A percentile compares a stretch with the other conserved stretches of the same genome.
Conservation (phyloP, 2,329 filamentous ascomycete genomes). For the Trichoderma koningii region DNA sequence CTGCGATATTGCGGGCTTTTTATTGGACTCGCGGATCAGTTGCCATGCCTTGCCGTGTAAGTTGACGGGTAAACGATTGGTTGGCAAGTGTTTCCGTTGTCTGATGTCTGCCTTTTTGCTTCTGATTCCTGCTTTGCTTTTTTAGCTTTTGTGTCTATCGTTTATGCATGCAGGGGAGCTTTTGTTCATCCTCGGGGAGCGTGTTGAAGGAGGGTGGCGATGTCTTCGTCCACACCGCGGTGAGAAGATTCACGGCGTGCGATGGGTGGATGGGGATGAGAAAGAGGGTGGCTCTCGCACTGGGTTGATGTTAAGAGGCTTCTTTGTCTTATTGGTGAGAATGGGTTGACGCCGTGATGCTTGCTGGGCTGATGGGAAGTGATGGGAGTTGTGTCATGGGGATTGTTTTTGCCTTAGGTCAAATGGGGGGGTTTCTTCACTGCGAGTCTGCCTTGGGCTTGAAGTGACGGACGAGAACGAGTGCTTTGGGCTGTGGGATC, state of each 20-base stretch:
- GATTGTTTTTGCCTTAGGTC: slow-evolving; percentile 2
- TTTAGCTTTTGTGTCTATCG: no score
- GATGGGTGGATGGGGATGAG: not conserved
- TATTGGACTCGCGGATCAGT: no score
- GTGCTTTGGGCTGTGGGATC: not conserved
- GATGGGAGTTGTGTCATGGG: not conserved
- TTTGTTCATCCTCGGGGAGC: not conserved
- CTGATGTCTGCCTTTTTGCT: no score
- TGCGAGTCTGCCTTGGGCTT: slow-evolving; percentile 20
- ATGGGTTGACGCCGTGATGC: not conserved
- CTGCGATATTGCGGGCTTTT: not conserved
- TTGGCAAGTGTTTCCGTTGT: no score
- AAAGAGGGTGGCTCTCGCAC: not conserved
- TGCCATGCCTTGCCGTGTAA: no score
- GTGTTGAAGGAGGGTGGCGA: slow-evolving; percentile 7
- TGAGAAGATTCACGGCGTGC: not conserved
- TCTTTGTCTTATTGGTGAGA: slow-evolving; percentile 1
- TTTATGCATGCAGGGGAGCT: not conserved
- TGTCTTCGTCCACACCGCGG: not conserved
- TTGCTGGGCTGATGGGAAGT: not conserved
- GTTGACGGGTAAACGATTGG: no score
- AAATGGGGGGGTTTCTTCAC: not conserved
- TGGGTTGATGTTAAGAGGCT: slow-evolving; percentile 11
- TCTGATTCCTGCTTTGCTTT: not conserved
- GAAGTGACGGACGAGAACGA: not conserved